phyloP scores from a whole-genome alignment of 768 basidiomycete species.

The Naganishia friedmannii region DNA sequence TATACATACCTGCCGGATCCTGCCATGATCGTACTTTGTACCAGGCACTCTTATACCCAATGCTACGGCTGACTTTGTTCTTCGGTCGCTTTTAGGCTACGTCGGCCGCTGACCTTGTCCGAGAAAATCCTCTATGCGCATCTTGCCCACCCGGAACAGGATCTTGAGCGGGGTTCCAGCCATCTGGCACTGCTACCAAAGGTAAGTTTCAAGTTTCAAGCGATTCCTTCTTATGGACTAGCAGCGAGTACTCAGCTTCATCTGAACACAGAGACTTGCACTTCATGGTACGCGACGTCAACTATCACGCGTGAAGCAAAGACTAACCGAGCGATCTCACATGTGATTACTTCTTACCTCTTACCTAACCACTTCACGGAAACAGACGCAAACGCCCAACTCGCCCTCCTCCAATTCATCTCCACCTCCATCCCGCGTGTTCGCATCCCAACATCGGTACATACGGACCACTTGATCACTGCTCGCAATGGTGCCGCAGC shows the following conservation, averaged over 20 bases:
- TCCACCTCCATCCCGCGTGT: constrained; percentile 80
- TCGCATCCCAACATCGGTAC: constrained; percentile 72
- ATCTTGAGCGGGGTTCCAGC: constrained; percentile 55
- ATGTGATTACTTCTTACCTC: background rate
- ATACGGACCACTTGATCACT: constrained; percentile 97
- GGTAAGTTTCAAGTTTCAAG: constrained; percentile 75
- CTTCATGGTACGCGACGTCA: constrained; percentile 73
- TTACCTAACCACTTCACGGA: no score
- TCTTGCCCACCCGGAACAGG: constrained; percentile 69
- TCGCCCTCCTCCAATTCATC: constrained; percentile 87
- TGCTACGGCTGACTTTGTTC: background rate
- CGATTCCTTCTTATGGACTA: background rate
- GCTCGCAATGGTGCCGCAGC: constrained; percentile 77
- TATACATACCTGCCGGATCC: no score
- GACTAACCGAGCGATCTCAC: background rate
- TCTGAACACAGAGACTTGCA: constrained; percentile 80
- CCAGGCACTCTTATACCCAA: background rate
- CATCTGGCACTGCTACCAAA: constrained; percentile 56
- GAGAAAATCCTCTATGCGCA: constrained; percentile 98
- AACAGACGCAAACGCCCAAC: constrained; percentile 56
- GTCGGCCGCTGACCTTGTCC: constrained; percentile 66
- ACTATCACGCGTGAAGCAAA: background rate
- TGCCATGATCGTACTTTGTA: background rate
- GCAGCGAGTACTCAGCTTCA: constrained; percentile 57
- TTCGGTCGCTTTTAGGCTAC: background rate